Base-by-base conservation (phyloP, 495 filamentous ascomycete genomes). In the Monascus purpureus region DNA sequence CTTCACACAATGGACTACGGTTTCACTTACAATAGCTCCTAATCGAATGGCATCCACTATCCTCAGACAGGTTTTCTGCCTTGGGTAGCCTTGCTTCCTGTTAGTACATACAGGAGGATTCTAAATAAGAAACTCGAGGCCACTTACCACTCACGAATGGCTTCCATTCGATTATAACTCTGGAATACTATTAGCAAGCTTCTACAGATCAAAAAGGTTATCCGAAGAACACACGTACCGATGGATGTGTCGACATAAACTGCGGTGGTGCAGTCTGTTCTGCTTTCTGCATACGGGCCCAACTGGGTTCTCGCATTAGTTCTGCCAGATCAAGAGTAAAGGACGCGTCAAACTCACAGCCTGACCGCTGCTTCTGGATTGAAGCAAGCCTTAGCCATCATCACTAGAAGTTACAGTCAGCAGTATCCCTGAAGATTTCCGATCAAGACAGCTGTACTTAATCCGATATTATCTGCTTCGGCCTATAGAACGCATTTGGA, bases 401-500 rank as follows among this genome's bases (percentile, higher is more conserved):
- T 69, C 49, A 78, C 55, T 65, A 35, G 8, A 15, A 25, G 29
- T 2, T 3, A 15, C 13, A n/a, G 19, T 42, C 35, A 48, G 52
- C 22, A 26, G 22, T 15, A 31, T 8, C 27, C 13, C 33, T 22
- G 32, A 6, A 30, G 8, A 14, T 17, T 15, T 30, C 57, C 63
- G 75, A 72, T 56, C 62, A 74, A 1, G 8, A 17, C 17, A 5
- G 2, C 25, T 57, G 40, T 59, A 69, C 64, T 79, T 36, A 94
- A 48, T 4, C 88, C 88, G 27, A 95, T 90, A 39, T 84, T 79
- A 55, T 96, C 88, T 1, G 88, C 88, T 46, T 74, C 68, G n/a
- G 63, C 54, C 59, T 69, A 9, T 6, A 29, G 5, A 13, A 25
- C 2, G 13, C 8, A 8, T 17, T n/a, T n/a, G n/a, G n/a, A n/a